Base-by-base conservation (phyloP, 2,329 filamentous ascomycete genomes). In the Ciborinia camelliae region DNA sequence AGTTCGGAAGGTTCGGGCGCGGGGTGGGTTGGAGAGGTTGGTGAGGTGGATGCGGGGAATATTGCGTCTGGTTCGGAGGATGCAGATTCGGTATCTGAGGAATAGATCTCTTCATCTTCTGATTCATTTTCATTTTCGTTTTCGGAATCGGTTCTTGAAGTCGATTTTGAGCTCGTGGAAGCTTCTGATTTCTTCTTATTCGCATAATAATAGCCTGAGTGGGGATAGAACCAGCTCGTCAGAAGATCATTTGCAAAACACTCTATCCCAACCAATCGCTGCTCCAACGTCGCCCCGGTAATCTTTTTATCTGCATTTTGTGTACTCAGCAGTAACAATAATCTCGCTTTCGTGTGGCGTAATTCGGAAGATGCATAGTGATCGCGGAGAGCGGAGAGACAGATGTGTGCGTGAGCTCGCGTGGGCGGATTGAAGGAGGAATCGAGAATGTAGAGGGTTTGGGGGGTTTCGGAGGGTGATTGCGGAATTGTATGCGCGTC, bases 261-360 rank as follows among this genome's bases (percentile, higher is more conserved):
- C 28, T 84, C 82, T 88, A 94, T 92, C 81, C 94, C 86, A 7
- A 82, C 81, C 37, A 94, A 77, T 6, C 90, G 80, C 62, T 90
- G 80, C 50, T 84, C 83, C 69, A 92, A 91, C 3, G 82, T 78
- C 0, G 89, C 90, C 0, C 90, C 88, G 66, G 85, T 86, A 7
- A 87, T 82, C 12, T 81, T 80, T 75, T 89, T 89, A 71, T 90
- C 87, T 3, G 86, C 87, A 71, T 89, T 90, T 66, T 86, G 82
- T 39, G 86, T 83, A 0, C 86, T 81, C 15, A 90, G 80, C 1
- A 90, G 77, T 0, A 89, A 77, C 51, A 89, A 72, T 6, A 89
- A 64, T n/a, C 84, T 75, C 14, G 55, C 55, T 30, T 71, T 64
- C 3, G 69, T 68, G 2, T 52, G 32, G 15, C 18, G n/a, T 35